Evolutionary conservation across 1,139 yeast genomes (phyloP), one percentile per base, ranked within the genome.

Genomic region (Yamadazyma buinensis): DNA sequence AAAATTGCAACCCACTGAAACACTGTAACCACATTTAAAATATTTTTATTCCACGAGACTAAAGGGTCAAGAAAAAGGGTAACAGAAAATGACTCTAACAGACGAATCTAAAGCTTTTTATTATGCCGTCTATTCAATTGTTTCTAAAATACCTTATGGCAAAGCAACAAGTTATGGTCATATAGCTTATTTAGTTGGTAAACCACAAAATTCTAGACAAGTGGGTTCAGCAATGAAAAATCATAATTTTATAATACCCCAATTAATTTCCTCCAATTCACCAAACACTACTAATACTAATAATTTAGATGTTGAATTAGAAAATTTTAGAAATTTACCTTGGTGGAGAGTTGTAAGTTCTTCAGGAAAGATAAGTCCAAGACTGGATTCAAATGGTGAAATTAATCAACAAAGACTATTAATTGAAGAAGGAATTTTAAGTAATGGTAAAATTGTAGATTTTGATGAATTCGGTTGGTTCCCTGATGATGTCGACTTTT

Each of bases 271-370:
- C n/a, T n/a, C n/a, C n/a, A 39, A 29, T 6, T 60, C 51, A 5
- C 51, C 48, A 15, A 21, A 13, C 19, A 21, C 17, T 15, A 53
- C 49, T 19, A 47, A 30, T 34, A 32, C 25, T 18, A 45, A 59
- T n/a, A 5, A 5, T 5, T 5, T 17, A 20, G 53, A 65, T 26
- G n/a, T n/a, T n/a, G 31, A 22, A 6, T 22, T 29, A 15, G 11
- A 21, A 7, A 15, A 13, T 9, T 28, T 48, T 2, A 55, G 44
- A 1, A 9, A 15, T 15, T 18, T 47, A 14, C 94, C 95, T 1
- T 84, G 95, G 95, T 84, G 92, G 90, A 60, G 95, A 34, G 85
- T 84, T 2, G 60, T 84, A 14, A 72, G 73, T 31, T 64, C 84
- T 13, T 60, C 74, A 14, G 94, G 94, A 0, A 63, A 59, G 22